Percentiles rank a stretch among this genome's conserved stretches.
phyloP scores from a whole-genome alignment of 192 early-diverging fungal species.

The Gamsiella multidivaricata region DNA sequence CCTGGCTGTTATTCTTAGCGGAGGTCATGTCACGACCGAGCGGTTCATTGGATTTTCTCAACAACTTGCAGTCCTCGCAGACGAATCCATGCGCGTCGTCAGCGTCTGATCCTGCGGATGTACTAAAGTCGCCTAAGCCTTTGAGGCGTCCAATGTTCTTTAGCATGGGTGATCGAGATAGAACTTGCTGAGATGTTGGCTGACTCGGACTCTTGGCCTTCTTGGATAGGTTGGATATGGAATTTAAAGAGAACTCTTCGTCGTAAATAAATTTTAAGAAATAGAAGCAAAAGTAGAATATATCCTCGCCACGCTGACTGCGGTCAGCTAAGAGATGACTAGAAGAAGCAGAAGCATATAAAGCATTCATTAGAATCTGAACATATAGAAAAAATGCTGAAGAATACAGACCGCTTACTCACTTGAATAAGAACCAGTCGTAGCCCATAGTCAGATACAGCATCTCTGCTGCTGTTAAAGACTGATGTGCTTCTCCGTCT shows the following conservation, averaged over 20 bases:
- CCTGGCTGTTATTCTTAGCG: conserved; percentile 9
- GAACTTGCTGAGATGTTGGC: conserved; percentile 2
- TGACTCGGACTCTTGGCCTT: neutral
- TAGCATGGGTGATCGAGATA: conserved; percentile 20
- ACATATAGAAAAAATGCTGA: neutral
- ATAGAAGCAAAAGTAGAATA: conserved; percentile 57
- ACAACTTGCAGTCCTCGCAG: conserved; percentile 28
- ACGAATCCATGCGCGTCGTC: conserved; percentile 6
- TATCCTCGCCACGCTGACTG: conserved; percentile 51
- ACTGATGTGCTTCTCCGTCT: conserved; percentile 50
- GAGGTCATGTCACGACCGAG: conserved; percentile 11
- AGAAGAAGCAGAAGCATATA: neutral
- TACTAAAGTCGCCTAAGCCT: neutral
- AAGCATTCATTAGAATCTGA: neutral
- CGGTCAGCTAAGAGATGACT: conserved; percentile 52
- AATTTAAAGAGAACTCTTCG: conserved; percentile 45
- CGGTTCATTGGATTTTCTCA: conserved; percentile 16
- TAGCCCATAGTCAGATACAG: conserved; percentile 54
- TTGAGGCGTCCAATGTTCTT: conserved; percentile 31
- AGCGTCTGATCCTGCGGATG: neutral
- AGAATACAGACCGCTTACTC: neutral
- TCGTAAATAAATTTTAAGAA: conserved; percentile 50
- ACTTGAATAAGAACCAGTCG: conserved; percentile 56
- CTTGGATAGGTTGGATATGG: conserved; percentile 27
- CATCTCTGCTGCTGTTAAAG: conserved; percentile 52